Evolutionary conservation across 192 early-diverging fungal species (phyloP).

Genomic region (Umbelopsis ramanniana): DNA sequence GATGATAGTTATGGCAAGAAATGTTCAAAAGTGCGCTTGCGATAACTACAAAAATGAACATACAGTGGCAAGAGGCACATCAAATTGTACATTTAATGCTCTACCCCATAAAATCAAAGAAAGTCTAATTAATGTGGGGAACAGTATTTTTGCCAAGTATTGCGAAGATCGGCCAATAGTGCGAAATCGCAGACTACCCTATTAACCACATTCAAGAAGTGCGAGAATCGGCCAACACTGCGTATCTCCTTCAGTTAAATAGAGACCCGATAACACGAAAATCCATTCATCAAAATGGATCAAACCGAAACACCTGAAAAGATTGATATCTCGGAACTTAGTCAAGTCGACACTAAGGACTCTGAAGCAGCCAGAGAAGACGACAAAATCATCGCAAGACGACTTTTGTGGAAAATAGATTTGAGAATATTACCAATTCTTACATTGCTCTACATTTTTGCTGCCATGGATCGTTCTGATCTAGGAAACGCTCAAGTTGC

Average conservation of each 20-base stretch:
- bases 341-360: background rate
- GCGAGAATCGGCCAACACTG: conserved; percentile 9
- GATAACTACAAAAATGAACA: no score
- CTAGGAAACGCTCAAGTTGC: conserved; percentile 28
- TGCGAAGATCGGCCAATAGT: no score
- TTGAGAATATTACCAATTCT: conserved; percentile 26
- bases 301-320: conserved; percentile 4
- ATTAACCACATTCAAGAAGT: background rate
- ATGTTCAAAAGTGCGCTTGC: no score
- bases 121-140: no score
- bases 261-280: background rate
- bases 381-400: conserved; percentile 5
- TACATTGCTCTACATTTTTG: conserved; percentile 12
- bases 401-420: conserved; percentile 24
- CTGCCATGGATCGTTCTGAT: conserved; percentile 25
- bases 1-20: no score
- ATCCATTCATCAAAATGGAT: background rate
- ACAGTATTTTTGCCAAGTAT: no score
- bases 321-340: background rate
- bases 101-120: no score
- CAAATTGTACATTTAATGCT: no score
- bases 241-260: background rate
- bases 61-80: no score
- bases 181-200: no score
- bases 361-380: background rate